These are phyloP conservation scores for Salvia sclarea DNA, from an alignment of 305 asterid species.

Conservation along the genomic window DNA sequence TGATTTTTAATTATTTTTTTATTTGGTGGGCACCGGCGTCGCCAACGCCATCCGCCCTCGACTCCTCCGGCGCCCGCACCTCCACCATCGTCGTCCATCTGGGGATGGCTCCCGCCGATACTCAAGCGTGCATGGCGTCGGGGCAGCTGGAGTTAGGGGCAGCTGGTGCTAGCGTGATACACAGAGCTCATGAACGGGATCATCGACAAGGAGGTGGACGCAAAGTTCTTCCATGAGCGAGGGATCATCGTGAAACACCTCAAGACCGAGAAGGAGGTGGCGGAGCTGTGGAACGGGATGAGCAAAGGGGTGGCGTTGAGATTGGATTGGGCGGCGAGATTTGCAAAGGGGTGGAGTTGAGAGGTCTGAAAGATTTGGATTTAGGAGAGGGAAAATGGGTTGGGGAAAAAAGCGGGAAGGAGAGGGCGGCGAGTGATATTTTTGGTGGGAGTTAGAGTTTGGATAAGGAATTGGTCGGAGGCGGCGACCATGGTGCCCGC, in stretches of 20 bases:
- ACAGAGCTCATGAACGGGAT: slow-evolving; percentile 69
- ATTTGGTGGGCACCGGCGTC: too few species aligned
- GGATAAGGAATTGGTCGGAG: slow-evolving; percentile 15
- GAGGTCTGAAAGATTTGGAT: slow-evolving; percentile 34
- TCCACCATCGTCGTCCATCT: slow-evolving; percentile 39
- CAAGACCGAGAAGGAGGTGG: slow-evolving; percentile 64
- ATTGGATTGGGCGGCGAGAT: slow-evolving; percentile 40
- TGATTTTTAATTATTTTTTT: too few species aligned
- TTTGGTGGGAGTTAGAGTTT: slow-evolving; percentile 15
- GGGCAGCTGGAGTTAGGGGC: too few species aligned
- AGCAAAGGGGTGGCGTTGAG: slow-evolving; percentile 38
- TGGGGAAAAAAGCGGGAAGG: slow-evolving; percentile 32
- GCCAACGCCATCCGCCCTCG: slow-evolving; percentile 43
- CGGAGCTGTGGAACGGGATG: slow-evolving; percentile 72
- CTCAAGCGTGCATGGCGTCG: slow-evolving; percentile 34
- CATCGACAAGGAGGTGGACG: slow-evolving; percentile 58
- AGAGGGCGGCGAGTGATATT: slow-evolving; percentile 40
- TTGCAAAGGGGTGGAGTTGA: slow-evolving; percentile 47
- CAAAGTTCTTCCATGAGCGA: slow-evolving; percentile 39
- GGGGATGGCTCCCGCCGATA: background rate
- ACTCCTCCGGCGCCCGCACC: slow-evolving; percentile 34
- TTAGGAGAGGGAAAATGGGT: background rate
- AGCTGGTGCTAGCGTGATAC: slow-evolving; percentile 50
- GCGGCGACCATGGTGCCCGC: too few species aligned
- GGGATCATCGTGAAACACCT: slow-evolving; percentile 53